Evolutionary conservation across 768 basidiomycete genomes (phyloP), one percentile per base, ranked within the genome.

Genomic region (Ephemerocybe angulata): DNA sequence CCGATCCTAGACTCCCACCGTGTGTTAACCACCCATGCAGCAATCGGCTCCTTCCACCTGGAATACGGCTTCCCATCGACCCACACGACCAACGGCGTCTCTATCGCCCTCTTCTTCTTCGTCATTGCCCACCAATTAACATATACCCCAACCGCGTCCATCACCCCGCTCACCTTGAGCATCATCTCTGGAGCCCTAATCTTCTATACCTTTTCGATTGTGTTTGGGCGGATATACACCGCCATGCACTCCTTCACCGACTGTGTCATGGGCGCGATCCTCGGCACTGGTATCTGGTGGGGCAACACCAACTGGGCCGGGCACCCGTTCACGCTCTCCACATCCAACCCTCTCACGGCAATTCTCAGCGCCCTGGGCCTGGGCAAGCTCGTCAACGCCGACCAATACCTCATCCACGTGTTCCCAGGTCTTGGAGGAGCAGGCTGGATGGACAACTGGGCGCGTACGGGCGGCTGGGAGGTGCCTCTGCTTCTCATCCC

Each of bases 31-130:
- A 15, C 35, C 30, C 29, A 12, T 30, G 33, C 60, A 91, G 88
- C 86, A 4, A 85, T 92, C 50, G 87, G 89, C 13, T 80, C 74
- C 1, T 89, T 91, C 63, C 90, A 93, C 60, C 78, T 91, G 2
- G 93, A 96, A 72, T 96, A 96, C 61, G 96, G 96, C 22, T 96
- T 98, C 65, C 95, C 94, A 0, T 96, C 93, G 0, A 97, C 95
- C 0, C 96, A 99, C 63, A 90, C 92, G 1, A 92, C 94, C 7
- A 96, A 97, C 68, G 83, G 85, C 52, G 80, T 93, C 50, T 95
- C 92, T 25, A 89, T 97, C 63, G 93, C 93, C 0, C 79, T 98
- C 3, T 91, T 90, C 70, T 76, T 91, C 57, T 86, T 80, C 58
- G 70, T 81, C 3, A 76, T 84, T 41, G 65, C 85, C 49, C 79